Conservation (phyloP, 2,329 filamentous ascomycete species). For the Alternaria consortialis region DNA sequence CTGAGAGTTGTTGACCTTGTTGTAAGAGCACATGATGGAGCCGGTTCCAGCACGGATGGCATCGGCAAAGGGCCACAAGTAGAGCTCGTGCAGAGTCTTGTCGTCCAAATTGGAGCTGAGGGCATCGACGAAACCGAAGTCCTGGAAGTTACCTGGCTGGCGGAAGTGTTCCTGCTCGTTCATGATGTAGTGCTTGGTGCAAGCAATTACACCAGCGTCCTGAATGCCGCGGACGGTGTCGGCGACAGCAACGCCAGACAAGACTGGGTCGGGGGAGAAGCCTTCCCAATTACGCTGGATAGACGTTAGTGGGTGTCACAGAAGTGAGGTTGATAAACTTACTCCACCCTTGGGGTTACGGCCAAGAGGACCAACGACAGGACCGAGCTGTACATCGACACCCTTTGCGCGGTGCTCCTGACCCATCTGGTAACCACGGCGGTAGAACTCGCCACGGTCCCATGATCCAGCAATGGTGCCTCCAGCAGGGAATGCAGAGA, state of each 20-base stretch:
- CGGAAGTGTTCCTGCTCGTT: conserved; percentile 73
- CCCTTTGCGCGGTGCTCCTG: conserved; percentile 78
- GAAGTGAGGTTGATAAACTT: conserved; percentile 43
- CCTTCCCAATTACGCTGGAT: conserved; percentile 48
- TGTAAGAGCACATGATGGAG: conserved; percentile 70
- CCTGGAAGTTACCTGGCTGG: conserved; percentile 65
- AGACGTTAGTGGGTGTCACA: conserved; percentile 9
- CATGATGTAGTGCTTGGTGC: conserved; percentile 68
- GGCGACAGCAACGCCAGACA: conserved; percentile 76
- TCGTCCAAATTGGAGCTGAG: conserved; percentile 70
- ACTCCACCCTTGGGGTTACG: conserved; percentile 70
- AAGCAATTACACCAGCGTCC: conserved; percentile 81
- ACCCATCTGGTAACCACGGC: conserved; percentile 77
- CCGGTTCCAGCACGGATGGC: conserved; percentile 61
- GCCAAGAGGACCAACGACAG: conserved; percentile 78
- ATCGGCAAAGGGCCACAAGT: conserved; percentile 67
- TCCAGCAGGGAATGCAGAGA: conserved; percentile 81
- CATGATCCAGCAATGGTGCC: conserved; percentile 85
- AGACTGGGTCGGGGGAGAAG: conserved; percentile 76
- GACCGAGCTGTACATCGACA: conserved; percentile 77
- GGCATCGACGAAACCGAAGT: conserved; percentile 69
- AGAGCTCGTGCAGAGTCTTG: conserved; percentile 70
- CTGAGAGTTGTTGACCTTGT: conserved; percentile 83
- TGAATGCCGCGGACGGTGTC: conserved; percentile 83
- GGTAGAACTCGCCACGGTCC: conserved; percentile 74